Base-by-base conservation (phyloP, 2,329 filamentous ascomycete genomes). In the Colletotrichum sp. region DNA sequence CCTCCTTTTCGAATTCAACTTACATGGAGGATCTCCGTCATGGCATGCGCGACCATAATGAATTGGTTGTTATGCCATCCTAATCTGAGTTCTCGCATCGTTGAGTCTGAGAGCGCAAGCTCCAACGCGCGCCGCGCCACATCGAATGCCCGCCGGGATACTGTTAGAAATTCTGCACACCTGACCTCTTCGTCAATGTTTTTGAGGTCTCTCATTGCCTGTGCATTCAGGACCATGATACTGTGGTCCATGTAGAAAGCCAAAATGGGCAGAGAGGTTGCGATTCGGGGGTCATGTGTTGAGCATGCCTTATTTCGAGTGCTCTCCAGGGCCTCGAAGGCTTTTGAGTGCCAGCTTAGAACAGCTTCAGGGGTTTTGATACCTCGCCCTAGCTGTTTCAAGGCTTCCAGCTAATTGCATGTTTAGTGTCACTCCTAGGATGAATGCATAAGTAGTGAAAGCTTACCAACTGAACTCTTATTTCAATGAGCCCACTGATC, bases 11-110 rank as follows among this genome's bases (percentile, higher is more conserved):
- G 18, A 62, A 22, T 9, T 22, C n/a, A 4, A 74, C 75, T 59
- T n/a, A 76, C 73, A 48, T 73, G 76, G 2, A 75, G 48, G 15
- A 81, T 78, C 72, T 81, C 80, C 1, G 79, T 79, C 15, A 77
- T 79, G 4, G 80, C 79, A 39, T 81, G 80, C 64, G 77, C 59
- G 15, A 81, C 77, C 77, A 80, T 80, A 28, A 80, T 80, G 9
- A 80, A 75, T 34, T 80, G 79, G 63, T 81, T 81, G 69, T 81
- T 81, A 57, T 81, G 79, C 65, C 78, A 78, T 8, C 80, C 80
- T 8, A 80, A 36, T 66, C 75, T 74, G 10, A 80, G 66, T 8
- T 81, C 78, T 0, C 67, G 52, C 52, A 81, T 26, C 7, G 74
- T 36, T 5, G 59, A 48, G 55, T 81, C 69, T 24, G 22, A 39